Evolutionary conservation across 441 rosid genomes (phyloP), one percentile per base, ranked within the genome.

Genomic region (Arabidopsis hybrid): DNA sequence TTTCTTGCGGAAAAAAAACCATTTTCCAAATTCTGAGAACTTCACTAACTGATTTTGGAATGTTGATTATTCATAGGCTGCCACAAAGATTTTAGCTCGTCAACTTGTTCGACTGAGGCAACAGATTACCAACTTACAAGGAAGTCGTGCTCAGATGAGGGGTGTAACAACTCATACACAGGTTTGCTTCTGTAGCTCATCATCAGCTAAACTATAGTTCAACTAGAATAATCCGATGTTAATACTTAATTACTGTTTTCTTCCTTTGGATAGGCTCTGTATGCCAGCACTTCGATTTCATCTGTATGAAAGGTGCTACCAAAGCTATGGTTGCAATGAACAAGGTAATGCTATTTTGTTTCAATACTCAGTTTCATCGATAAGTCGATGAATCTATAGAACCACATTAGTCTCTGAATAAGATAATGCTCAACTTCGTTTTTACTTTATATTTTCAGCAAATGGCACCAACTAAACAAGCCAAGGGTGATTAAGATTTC

Each of bases 291-390:
- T 66, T 95, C 99, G 38, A 92, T 95, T 42, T 95, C 97, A 58
- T 89, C 93, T 18, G 99, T 35, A 95, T 95, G 99, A 95, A 91
- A 83, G 99, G 99, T 43, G 97, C 99, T 31, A 94, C 97, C 39
- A 94, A 86, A 75, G 97, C 99, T 68, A 94, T 94, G 99, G 90
- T 87, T 32, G 97, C 99, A n/a, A 94, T 94, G 99, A 94, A 88
- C 89, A 89, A 90, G 95, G 99, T 88, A 83, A 1, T 46, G 26
- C 14, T 69, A 40, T 0, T 62, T 56, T 36, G 3, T 12, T 68
- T 53, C 29, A 16, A 2, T 16, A 40, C 64, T 34, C 2, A 14
- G n/a, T 49, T 49, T 34, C 32, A 10, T 49, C 0, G 8, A 35
- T 34, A 16, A 16, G n/a, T 7, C 16, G 12, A 47, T 35, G 12